phyloP scores from a whole-genome alignment of 73 alveolate genomes.

The Blepharisma japonicum region DNA sequence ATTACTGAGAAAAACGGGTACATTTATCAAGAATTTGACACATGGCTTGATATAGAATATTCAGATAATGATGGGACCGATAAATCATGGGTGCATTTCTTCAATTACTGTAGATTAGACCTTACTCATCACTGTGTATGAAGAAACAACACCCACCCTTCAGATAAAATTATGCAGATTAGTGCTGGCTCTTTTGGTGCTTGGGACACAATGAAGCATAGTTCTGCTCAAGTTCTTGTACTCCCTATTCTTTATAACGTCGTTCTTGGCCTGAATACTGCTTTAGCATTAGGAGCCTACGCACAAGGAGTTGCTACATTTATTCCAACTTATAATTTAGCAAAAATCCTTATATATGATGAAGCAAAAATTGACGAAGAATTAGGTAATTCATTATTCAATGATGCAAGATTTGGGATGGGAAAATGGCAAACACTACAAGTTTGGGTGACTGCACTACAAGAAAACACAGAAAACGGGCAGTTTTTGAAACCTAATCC shows the following conservation, averaged over 20 bases:
- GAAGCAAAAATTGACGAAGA: background rate
- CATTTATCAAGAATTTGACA: slow-evolving; percentile 13
- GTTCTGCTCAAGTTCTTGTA: background rate
- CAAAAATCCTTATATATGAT: background rate
- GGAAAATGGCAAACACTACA: background rate
- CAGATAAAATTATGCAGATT: slow-evolving; percentile 6
- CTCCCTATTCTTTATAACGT: background rate
- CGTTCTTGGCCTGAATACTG: background rate
- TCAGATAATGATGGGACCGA: background rate
- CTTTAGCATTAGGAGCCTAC: background rate
- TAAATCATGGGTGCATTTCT: background rate
- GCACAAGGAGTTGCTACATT: background rate
- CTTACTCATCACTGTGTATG: background rate
- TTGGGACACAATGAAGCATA: slow-evolving; percentile 17
- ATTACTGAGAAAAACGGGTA: slow-evolving; percentile 3
- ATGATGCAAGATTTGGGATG: slow-evolving; percentile 24
- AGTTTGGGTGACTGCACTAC: slow-evolving; percentile 14
- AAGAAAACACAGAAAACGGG: slow-evolving; percentile 1
- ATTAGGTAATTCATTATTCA: background rate
- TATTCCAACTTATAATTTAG: background rate
- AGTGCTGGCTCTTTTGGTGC: slow-evolving; percentile 13
- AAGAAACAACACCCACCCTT: background rate
- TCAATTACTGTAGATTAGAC: background rate
- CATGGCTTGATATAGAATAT: background rate
- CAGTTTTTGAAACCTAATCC: background rate